Evolutionary conservation across 352 stramenopile species (phyloP).

Genomic region (Globisporangium cystogenes): DNA sequence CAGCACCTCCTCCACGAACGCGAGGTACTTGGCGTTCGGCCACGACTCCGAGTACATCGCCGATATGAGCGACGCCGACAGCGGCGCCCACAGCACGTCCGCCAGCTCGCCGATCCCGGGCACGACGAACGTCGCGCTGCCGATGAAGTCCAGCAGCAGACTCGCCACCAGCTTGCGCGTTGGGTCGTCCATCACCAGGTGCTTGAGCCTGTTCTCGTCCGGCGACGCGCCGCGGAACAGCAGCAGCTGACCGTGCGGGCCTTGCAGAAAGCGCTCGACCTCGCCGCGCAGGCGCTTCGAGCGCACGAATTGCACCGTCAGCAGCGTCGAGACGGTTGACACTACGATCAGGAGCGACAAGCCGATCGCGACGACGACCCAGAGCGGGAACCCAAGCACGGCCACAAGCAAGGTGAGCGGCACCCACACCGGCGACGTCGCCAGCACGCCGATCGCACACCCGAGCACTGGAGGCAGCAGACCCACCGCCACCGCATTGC

Average conservation of each 20-base stretch:
- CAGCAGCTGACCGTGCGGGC: constrained; percentile 51
- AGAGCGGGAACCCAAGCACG: constrained; percentile 56
- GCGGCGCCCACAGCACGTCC: constrained; percentile 91
- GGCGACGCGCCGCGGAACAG: constrained; percentile 42
- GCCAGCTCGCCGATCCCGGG: constrained; percentile 86
- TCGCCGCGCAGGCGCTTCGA: constrained; percentile 42
- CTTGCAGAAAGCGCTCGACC: constrained; percentile 37
- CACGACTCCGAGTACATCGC: constrained; percentile 87
- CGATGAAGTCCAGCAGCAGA: constrained; percentile 88
- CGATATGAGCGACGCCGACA: constrained; percentile 86
- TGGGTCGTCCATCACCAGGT: constrained; percentile 45
- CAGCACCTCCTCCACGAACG: constrained; percentile 77
- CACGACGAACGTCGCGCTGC: constrained; percentile 82
- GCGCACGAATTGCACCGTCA: constrained; percentile 38
- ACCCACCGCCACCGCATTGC: constrained; percentile 45
- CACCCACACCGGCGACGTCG: constrained; percentile 51
- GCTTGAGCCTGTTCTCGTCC: constrained; percentile 6
- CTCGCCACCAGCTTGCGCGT: constrained; percentile 59
- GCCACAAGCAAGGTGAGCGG: constrained; percentile 47
- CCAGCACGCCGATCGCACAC: constrained; percentile 34
- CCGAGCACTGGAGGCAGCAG: constrained; percentile 41
- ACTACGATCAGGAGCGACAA: constrained; percentile 41
- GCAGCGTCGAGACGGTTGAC: constrained; percentile 39
- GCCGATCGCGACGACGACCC: constrained; percentile 38
- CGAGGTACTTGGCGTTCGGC: constrained; percentile 86